These are phyloP conservation scores for Aspergillus indologenus DNA, from an alignment of 495 filamentous ascomycete genomes.

Conservation along the genomic window DNA sequence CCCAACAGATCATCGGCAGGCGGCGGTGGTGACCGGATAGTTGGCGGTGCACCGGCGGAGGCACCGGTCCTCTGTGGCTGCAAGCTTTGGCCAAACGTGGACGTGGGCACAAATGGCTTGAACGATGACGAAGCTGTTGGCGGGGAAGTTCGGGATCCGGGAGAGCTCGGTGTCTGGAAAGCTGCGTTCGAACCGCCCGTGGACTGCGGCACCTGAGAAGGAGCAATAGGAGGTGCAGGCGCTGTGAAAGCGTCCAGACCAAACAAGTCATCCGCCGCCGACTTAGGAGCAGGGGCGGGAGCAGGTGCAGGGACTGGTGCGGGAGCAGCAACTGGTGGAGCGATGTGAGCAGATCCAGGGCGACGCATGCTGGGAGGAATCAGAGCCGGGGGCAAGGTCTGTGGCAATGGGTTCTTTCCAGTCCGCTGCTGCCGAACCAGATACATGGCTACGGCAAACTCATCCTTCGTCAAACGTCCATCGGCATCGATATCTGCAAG, in stretches of 20 bases:
- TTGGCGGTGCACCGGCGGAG: constrained; percentile 46
- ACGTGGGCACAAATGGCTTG: constrained; percentile 88
- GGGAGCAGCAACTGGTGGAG: constrained; percentile 37
- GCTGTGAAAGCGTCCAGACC: constrained; percentile 62
- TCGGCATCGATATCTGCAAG: constrained; percentile 90
- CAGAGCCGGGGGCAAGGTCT: constrained; percentile 71
- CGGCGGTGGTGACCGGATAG: constrained; percentile 47
- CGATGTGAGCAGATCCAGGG: constrained; percentile 47
- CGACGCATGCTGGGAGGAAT: constrained; percentile 87
- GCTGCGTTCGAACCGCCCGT: constrained; percentile 63
- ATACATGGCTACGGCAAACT: constrained; percentile 98
- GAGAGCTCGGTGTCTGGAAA: constrained; percentile 41
- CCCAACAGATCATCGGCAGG: constrained; percentile 88
- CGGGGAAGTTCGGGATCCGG: constrained; percentile 35
- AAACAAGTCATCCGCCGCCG: constrained; percentile 88
- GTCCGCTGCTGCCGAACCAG: constrained; percentile 83
- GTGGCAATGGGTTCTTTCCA: constrained; percentile 66
- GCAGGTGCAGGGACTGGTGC: constrained; percentile 50
- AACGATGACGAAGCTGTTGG: constrained; percentile 53
- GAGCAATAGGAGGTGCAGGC: constrained; percentile 49
- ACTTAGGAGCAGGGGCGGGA: constrained; percentile 52
- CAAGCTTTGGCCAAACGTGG: constrained; percentile 81
- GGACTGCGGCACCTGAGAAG: constrained; percentile 60
- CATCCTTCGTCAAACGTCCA: constrained; percentile 78
- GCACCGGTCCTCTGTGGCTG: constrained; percentile 75